Evolutionary conservation across 2,329 filamentous ascomycete genomes (phyloP).

Genomic region (Hymenoscyphus fructigenus): DNA sequence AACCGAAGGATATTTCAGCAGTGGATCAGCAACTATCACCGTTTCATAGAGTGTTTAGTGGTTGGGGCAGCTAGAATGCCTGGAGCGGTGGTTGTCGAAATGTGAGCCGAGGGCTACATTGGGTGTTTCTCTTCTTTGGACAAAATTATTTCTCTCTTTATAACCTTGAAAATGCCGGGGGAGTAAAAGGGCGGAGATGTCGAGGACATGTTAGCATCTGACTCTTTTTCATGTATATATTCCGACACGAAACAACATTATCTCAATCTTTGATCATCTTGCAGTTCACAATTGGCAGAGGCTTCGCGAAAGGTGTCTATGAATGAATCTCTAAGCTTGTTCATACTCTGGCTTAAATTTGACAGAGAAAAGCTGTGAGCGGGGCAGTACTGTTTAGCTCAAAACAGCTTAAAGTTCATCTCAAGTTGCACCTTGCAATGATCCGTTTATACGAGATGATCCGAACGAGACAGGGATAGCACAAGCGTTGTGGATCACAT

Average conservation of each 20-base stretch:
- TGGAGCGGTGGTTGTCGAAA: background rate
- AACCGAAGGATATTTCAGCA: slow-evolving; percentile 13
- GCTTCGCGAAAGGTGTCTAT: background rate
- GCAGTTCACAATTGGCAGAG: background rate
- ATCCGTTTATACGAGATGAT: background rate
- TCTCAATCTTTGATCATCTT: background rate
- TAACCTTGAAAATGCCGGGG: background rate
- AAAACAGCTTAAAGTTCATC: background rate
- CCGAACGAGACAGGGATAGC: background rate
- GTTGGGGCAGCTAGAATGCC: background rate
- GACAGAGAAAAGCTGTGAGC: background rate
- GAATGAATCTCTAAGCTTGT: too few relatives aligned
- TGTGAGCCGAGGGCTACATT: background rate
- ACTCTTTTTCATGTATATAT: background rate
- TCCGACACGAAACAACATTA: background rate
- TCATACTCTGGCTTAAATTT: too few relatives aligned
- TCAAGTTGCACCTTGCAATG: background rate
- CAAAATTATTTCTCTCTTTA: background rate
- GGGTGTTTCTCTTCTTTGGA: background rate
- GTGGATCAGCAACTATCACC: slow-evolving; percentile 13
- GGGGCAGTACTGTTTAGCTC: background rate
- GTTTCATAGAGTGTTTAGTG: slow-evolving; percentile 2
- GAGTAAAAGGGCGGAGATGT: background rate
- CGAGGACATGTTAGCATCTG: background rate
- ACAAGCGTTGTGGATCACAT: background rate